These are phyloP conservation scores for Sugiyamaella novakii DNA, from an alignment of 1,139 yeast genomes.

Conservation along the genomic window DNA sequence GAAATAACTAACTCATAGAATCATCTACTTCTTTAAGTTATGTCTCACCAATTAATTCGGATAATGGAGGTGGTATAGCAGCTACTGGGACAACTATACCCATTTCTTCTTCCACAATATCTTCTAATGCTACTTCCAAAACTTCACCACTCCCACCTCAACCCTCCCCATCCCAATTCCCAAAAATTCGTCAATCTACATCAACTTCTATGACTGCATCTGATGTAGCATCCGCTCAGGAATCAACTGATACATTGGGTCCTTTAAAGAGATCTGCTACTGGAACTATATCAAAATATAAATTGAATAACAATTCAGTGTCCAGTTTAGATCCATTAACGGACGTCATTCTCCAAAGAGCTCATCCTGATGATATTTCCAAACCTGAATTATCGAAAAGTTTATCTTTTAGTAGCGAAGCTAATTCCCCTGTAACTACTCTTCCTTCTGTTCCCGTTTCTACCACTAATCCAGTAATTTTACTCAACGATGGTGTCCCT, in stretches of 20 bases:
- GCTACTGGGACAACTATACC: neutral
- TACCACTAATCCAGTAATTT: neutral
- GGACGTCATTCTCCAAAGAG: constrained; percentile 11
- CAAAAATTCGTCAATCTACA: too few species aligned
- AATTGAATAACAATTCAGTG: neutral
- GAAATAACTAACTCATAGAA: neutral
- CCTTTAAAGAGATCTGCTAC: constrained; percentile 2
- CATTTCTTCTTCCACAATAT: too few species aligned
- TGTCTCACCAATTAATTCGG: neutral
- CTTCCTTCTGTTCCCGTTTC: neutral
- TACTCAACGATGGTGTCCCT: neutral
- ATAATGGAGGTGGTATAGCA: neutral
- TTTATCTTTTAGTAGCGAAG: neutral
- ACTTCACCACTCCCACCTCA: too few species aligned
- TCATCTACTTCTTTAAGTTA: neutral
- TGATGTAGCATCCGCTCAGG: neutral
- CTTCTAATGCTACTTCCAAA: too few species aligned
- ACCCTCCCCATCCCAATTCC: too few species aligned
- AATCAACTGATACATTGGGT: constrained; percentile 15
- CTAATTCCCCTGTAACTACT: neutral
- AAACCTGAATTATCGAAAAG: neutral
- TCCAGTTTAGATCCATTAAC: constrained; percentile 13
- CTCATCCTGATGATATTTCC: neutral
- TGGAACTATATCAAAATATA: neutral
- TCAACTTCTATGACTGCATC: neutral